phyloP scores from a whole-genome alignment of 2,329 filamentous ascomycete genomes.

The Trichoderma simmonsii region DNA sequence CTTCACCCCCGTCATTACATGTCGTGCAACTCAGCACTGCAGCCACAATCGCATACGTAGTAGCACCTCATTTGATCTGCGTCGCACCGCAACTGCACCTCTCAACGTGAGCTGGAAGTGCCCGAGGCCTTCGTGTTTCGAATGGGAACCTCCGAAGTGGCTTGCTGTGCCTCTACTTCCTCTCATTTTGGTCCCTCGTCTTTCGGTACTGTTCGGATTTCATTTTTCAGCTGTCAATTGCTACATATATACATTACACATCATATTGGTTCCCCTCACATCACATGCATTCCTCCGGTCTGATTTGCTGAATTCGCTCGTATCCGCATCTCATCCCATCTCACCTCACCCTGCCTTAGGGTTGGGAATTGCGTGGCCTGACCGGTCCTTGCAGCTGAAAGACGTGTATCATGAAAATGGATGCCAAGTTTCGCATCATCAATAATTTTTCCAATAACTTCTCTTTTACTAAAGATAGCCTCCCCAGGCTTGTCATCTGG shows the following conservation, averaged over 20 bases:
- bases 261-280: not conserved
- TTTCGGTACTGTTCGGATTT: not conserved
- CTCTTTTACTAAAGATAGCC: not conserved
- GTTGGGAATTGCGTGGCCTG: not conserved
- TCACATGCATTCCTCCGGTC: not conserved
- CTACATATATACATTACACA: not conserved
- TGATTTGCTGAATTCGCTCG: not conserved
- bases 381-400: not conserved
- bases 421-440: not conserved
- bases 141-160: not conserved
- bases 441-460: not conserved
- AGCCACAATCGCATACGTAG: constrained; percentile 14
- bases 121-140: not conserved
- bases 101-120: not conserved
- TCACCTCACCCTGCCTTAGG: not conserved
- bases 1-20: not conserved
- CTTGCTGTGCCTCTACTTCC: not conserved
- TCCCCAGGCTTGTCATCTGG: not conserved
- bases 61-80: constrained; percentile 14
- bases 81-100: not conserved
- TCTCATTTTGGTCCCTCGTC: no score
- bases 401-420: not conserved
- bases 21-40: constrained; percentile 5
- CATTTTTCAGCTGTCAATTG: not conserved
- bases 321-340: not conserved